Base-by-base conservation (phyloP, 331 rosid species). In the Malus hybrid region DNA sequence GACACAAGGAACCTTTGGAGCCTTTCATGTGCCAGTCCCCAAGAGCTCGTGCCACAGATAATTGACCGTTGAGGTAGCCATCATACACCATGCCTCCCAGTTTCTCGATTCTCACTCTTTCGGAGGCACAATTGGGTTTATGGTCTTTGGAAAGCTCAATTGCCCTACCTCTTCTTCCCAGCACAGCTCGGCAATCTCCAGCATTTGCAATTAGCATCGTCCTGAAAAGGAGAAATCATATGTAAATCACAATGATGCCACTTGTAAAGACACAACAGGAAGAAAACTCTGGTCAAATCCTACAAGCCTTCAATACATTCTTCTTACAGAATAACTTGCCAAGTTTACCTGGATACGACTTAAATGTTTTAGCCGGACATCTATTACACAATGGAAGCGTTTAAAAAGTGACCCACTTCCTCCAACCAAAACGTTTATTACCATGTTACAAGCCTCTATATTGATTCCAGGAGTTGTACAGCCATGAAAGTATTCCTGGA, bases 121-220 rank as follows among this genome's bases (percentile, higher is more conserved):
- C 86, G 0, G 78, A 66, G n/a, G 34, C 36, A 24, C 75, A 64
- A 61, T 57, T 79, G 31, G 86, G 86, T 60, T 79, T 83, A 52
- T 83, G 86, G 70, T 83, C 86, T 75, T 78, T 75, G 19, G 86
- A 83, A 27, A 83, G 73, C 69, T 83, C 86, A 12, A 78, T 56
- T 1, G 83, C 86, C 62, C 82, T 59, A 6, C 86, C 86, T 67
- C 80, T 77, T 59, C 75, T 79, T 59, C 83, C 80, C 65, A 83
- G 36, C 55, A 83, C 86, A 22, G 86, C 86, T 57, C 86, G 75
- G 69, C 85, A 82, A 20, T 82, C 85, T 46, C 85, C 85, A 11
- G 73, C 85, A 69, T 82, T 82, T 9, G 85, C 85, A 50, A 82
- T 71, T 52, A 77, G 32, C 82, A 82, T 60, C 5, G 70, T 72